phyloP scores from a whole-genome alignment of 2,329 filamentous ascomycete genomes.

The Arthrocladium fulminans region DNA sequence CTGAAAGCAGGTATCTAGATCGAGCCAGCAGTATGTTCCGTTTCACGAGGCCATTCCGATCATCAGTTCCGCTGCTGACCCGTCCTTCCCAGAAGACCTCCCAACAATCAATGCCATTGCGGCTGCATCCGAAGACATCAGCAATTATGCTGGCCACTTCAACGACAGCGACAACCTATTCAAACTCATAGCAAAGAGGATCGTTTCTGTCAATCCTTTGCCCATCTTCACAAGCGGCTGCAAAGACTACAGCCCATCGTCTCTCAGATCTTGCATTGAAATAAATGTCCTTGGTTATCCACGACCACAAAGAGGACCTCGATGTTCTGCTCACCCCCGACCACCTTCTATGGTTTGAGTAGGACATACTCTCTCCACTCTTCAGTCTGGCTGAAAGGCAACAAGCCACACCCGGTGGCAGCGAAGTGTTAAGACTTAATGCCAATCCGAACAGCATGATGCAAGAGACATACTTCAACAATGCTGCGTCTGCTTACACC shows the following conservation, averaged over 20 bases:
- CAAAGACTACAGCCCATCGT: slow-evolving; percentile 40
- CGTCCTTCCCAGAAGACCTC: background rate
- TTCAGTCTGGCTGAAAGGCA: slow-evolving; percentile 31
- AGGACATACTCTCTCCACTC: slow-evolving; percentile 37
- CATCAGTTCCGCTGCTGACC: slow-evolving; percentile 10
- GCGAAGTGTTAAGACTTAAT: slow-evolving; percentile 26
- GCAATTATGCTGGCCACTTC: slow-evolving; percentile 36
- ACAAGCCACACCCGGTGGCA: slow-evolving; percentile 7
- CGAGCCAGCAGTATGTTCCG: too few species aligned
- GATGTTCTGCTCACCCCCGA: slow-evolving; percentile 40
- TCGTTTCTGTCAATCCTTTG: slow-evolving; percentile 31
- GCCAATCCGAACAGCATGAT: slow-evolving; percentile 33
- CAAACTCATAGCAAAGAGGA: slow-evolving; percentile 27
- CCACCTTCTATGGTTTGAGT: slow-evolving; percentile 39
- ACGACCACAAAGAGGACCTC: slow-evolving; percentile 34
- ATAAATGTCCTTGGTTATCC: slow-evolving; percentile 28
- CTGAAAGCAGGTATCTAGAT: too few species aligned
- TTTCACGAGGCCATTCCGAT: slow-evolving; percentile 16
- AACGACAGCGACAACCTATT: slow-evolving; percentile 31
- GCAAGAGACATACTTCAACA: slow-evolving; percentile 43
- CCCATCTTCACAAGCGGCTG: slow-evolving; percentile 43
- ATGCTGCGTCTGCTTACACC: slow-evolving; percentile 43
- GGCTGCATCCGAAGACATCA: slow-evolving; percentile 35
- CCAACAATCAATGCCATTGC: slow-evolving; percentile 35
- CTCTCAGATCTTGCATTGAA: slow-evolving; percentile 28